These are phyloP conservation scores for Citrus medica DNA, from an alignment of 345 rosid genomes.

Conservation along the genomic window DNA sequence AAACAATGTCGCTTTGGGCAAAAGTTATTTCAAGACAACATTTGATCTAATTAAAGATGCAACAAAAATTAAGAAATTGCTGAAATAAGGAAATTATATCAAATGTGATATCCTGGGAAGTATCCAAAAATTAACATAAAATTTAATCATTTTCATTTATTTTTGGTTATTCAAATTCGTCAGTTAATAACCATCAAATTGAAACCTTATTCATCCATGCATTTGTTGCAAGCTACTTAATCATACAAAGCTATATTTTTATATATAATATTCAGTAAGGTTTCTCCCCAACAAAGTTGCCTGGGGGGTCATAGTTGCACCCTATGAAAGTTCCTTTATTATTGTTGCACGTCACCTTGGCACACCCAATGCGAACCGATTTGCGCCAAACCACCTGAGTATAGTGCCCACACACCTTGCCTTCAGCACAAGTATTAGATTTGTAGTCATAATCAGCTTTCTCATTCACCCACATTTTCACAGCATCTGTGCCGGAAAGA, in stretches of 20 bases:
- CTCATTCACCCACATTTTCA: conserved; percentile 31
- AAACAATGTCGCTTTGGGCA: too few species aligned
- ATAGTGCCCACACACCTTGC: conserved; percentile 57
- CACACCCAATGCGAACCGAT: conserved; percentile 58
- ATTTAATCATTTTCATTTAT: background rate
- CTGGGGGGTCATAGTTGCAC: conserved; percentile 66
- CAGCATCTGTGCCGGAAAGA: conserved; percentile 31
- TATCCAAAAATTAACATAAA: background rate
- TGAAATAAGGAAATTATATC: too few species aligned
- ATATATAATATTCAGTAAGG: conserved; percentile 28
- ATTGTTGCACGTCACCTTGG: conserved; percentile 48
- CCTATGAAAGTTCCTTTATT: conserved; percentile 42
- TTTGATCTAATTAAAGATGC: too few species aligned
- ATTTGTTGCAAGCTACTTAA: background rate
- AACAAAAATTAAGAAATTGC: too few species aligned
- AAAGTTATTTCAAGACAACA: too few species aligned
- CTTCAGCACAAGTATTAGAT: conserved; percentile 46
- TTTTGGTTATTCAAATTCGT: background rate
- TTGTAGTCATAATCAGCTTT: conserved; percentile 40
- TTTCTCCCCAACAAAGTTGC: conserved; percentile 43
- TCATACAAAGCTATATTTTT: background rate
- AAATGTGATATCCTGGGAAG: background rate
- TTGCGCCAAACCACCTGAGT: conserved; percentile 71
- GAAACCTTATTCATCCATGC: background rate
- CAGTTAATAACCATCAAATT: background rate